phyloP scores from a whole-genome alignment of 129 eudicot species.

The Glebionis coronaria region DNA sequence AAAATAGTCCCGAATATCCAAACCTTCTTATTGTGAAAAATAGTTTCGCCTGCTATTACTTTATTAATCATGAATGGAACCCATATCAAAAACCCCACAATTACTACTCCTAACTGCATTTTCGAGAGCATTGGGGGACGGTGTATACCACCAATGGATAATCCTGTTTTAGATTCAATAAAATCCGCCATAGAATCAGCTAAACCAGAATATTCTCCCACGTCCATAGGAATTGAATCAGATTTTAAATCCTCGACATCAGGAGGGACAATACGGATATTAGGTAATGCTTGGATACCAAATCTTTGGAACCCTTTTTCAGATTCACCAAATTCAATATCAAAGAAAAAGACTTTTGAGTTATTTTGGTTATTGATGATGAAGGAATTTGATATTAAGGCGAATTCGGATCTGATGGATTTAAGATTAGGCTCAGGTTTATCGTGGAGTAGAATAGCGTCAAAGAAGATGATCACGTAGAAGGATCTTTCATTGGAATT shows the following conservation, averaged over 20 bases:
- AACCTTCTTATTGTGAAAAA: constrained; percentile 51
- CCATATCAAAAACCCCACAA: constrained; percentile 37
- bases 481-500: constrained; percentile 47
- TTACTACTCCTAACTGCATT: constrained; percentile 25
- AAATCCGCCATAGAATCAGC: constrained; percentile 22
- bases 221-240: constrained; percentile 43
- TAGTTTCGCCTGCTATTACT: constrained; percentile 51
- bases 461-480: constrained; percentile 76
- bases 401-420: constrained; percentile 31
- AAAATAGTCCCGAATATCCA: constrained; percentile 60
- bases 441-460: constrained; percentile 58
- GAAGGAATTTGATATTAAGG: constrained; percentile 32
- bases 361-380: constrained; percentile 28
- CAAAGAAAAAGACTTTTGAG: constrained; percentile 27
- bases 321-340: constrained; percentile 28
- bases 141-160: constrained; percentile 24
- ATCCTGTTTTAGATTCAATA: constrained; percentile 11
- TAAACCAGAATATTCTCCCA: constrained; percentile 17
- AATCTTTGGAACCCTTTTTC: constrained; percentile 48
- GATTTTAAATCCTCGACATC: constrained; percentile 34
- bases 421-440: constrained; percentile 63
- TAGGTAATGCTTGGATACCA: constrained; percentile 58
- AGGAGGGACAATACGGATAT: constrained; percentile 57
- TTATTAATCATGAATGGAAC: constrained; percentile 51
- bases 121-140: constrained; percentile 28